These are phyloP conservation scores for Neurospora sp. DNA, from an alignment of 495 filamentous ascomycete species.

Conservation along the genomic window DNA sequence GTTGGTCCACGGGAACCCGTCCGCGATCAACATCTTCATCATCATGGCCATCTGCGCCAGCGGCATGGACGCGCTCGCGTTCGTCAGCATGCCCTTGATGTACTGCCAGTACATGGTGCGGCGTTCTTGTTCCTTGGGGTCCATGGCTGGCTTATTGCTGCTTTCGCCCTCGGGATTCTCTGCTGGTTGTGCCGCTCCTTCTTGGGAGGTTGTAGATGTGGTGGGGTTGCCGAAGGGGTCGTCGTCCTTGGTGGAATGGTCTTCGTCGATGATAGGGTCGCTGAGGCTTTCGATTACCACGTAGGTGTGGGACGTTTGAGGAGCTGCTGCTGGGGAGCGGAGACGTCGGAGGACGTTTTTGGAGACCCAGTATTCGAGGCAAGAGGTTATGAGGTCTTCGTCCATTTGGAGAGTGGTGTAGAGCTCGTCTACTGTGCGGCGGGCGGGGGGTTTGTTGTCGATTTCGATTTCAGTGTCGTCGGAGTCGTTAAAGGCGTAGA, in stretches of 20 bases:
- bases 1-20: constrained; percentile 69
- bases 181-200: background rate
- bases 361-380: constrained; percentile 75
- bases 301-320: constrained; percentile 11
- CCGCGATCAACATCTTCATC: constrained; percentile 79
- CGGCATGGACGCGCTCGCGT: constrained; percentile 66
- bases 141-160: constrained; percentile 13
- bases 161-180: background rate
- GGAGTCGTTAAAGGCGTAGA: constrained; percentile 66
- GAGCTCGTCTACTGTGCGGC: constrained; percentile 53
- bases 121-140: constrained; percentile 57
- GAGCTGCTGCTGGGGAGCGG: constrained; percentile 7
- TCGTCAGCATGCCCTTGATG: constrained; percentile 90
- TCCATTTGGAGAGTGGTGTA: constrained; percentile 61
- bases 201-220: background rate
- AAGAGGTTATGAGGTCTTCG: constrained; percentile 59
- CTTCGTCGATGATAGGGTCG: constrained; percentile 24
- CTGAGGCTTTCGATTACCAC: constrained; percentile 31
- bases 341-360: constrained; percentile 64
- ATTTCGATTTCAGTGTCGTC: background rate
- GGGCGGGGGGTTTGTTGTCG: constrained; percentile 22
- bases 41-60: constrained; percentile 79
- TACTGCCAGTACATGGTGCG: constrained; percentile 80
- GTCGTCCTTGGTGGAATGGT: constrained; percentile 8
- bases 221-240: background rate